Base-by-base conservation (phyloP, 805 yeast genomes). In the Metschnikowia sp. region DNA sequence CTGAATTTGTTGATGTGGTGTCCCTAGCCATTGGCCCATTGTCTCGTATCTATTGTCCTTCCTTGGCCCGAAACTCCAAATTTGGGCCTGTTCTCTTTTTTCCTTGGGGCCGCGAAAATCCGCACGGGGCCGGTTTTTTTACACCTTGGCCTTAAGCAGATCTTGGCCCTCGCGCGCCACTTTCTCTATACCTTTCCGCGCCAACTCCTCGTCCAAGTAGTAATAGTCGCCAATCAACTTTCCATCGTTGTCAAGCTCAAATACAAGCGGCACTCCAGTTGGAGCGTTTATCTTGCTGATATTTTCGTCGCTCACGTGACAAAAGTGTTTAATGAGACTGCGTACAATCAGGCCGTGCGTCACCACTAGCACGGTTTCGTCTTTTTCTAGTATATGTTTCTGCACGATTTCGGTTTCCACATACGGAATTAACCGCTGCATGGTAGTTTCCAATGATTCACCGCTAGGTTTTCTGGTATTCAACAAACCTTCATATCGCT, bases 301-400 rank as follows among this genome's bases (percentile, higher is more conserved):
- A 44, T 66, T 70, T 32, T 62, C 62, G 53, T 72, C 74, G 43
- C 66, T 62, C 28, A 71, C 66, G 31, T 60, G 57, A 39, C 61
- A 61, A 30, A 72, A 60, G 43, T 68, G 63, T 55, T 72, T 72
- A 32, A 71, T 72, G 30, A 72, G 54, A 41, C 73, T 66, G 47
- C 77, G 62, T 10, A 70, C 75, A 12, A 71, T 63, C 36, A 72
- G 66, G 5, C 77, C 77, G 51, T 72, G 77, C 10, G 76, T 69
- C 11, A 70, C 75, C 12, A 72, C 58, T 13, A 72, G 49, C 12
- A 71, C 71, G 2, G 69, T 64, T 33, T 61, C 60, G 45, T 64
- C 55, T 15, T 51, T 49, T 32, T 52, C 51, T 26, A 63, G 51
- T 44, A 65, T 50, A 45, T 60, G 59, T 12, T 55, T 52, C 15